phyloP scores from a whole-genome alignment of 768 basidiomycete genomes.

The Boletus sensibilis region DNA sequence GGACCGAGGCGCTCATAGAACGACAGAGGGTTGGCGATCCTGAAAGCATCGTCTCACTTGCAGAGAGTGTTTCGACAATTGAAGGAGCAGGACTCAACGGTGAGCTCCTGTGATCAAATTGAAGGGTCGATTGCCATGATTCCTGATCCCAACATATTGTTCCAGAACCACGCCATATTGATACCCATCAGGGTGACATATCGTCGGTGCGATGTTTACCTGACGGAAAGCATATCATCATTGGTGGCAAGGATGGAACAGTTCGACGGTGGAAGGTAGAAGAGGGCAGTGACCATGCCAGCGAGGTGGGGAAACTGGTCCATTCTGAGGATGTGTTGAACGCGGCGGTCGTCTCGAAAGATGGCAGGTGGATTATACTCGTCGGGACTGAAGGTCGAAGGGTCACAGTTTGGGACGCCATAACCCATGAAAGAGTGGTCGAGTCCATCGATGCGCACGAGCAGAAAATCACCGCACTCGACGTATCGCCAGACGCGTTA shows the following conservation, averaged over 20 bases:
- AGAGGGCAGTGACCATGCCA: neutral
- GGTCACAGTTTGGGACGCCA: conserved; percentile 11
- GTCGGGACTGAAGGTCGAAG: neutral
- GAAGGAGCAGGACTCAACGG: neutral
- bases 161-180: conserved; percentile 6
- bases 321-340: neutral
- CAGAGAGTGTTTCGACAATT: neutral
- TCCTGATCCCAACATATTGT: neutral
- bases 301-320: neutral
- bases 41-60: neutral
- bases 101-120: neutral
- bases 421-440: conserved; percentile 2
- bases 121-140: neutral
- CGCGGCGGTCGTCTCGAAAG: conserved; percentile 9
- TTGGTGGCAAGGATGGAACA: conserved; percentile 5
- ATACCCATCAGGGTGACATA: neutral
- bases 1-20: neutral
- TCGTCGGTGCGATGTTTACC: conserved; percentile 12
- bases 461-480: conserved; percentile 18
- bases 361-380: conserved; percentile 18
- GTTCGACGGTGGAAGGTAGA: conserved; percentile 10
- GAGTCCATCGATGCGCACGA: conserved; percentile 13
- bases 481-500: conserved; percentile 16
- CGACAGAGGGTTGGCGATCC: neutral
- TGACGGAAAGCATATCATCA: conserved; percentile 8